Evolutionary conservation across 2,329 filamentous ascomycete genomes (phyloP), one percentile per base, ranked within the genome.

Genomic region (Thielaviopsis ethacetica): DNA sequence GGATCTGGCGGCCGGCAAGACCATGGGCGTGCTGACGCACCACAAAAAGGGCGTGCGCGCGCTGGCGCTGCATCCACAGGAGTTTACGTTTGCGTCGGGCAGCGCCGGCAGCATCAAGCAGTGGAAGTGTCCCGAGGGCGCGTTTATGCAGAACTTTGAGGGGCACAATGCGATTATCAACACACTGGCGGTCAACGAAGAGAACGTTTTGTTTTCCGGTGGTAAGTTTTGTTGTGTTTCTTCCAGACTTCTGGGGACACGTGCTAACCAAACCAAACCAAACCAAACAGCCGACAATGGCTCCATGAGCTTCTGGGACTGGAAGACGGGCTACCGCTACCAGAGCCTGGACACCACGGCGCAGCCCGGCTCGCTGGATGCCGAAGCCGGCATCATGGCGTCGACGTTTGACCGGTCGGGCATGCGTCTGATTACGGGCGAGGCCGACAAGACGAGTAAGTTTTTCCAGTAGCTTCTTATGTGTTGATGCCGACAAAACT

Each of bases 131-230:
- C 94, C 94, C 1, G 90, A 96, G 69, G 94, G 91, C 44, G 89
- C 89, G 17, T 97, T 98, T 69, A 98, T 98, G 93, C 91, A 96
- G 71, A 97, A 97, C 69, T 97, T 97, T 67, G 88, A 95, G 51
- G 91, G 91, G 4, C 91, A 97, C 68, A 96, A 96, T 67, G 82
- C 89, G 62, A 94, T 98, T 69, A 91, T 98, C 74, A 98, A 98
- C 72, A 90, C 90, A 0, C 74, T 98, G 53, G 81, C 89, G 51
- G 90, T 93, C 34, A 98, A 98, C 70, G 88, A 94, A 66, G 89
- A 96, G 69, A 93, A 96, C 66, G 88, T 97, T 17, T 73, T 98
- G 61, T 96, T 98, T 71, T 93, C 90, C 2, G 93, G 93, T 59
- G 91, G 73, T 73, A 62, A 62, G 72, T 63, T 19, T 49, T 51